Evolutionary conservation across 1,284 basidiomycete species (phyloP).

Genomic region (Irpex rosettiformis): DNA sequence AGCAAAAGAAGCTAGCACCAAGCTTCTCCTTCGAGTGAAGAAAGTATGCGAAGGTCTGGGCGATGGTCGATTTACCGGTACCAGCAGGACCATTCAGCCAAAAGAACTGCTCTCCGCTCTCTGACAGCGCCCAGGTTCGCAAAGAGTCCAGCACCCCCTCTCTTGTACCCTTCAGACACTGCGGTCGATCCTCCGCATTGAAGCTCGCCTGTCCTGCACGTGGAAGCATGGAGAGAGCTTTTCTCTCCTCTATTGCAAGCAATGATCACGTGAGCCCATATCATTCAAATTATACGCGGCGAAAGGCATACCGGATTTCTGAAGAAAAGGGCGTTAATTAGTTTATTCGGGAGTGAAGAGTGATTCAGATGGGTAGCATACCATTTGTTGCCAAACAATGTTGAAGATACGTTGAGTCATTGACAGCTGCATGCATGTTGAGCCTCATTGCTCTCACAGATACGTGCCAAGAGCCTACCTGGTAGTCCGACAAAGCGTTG

Average conservation of each 20-base stretch:
- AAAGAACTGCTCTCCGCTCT: constrained; percentile 3
- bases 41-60: constrained; percentile 7
- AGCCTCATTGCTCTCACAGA: background rate
- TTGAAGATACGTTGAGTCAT: background rate
- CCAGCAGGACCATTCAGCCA: constrained; percentile 18
- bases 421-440: background rate
- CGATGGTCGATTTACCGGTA: constrained; percentile 19
- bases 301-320: too few species aligned
- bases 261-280: background rate
- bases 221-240: background rate
- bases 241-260: background rate
- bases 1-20: constrained; percentile 27
- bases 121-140: background rate
- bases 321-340: too few species aligned
- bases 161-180: background rate
- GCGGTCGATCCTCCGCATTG: background rate
- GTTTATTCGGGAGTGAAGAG: too few species aligned
- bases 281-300: too few species aligned
- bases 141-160: background rate
- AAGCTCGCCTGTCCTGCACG: background rate
- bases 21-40: constrained; percentile 5
- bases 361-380: too few species aligned
- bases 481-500: background rate
- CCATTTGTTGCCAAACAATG: background rate
- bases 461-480: background rate